Base-by-base conservation (phyloP, 371 early-diverging fungal species). In the Circinella minor region DNA sequence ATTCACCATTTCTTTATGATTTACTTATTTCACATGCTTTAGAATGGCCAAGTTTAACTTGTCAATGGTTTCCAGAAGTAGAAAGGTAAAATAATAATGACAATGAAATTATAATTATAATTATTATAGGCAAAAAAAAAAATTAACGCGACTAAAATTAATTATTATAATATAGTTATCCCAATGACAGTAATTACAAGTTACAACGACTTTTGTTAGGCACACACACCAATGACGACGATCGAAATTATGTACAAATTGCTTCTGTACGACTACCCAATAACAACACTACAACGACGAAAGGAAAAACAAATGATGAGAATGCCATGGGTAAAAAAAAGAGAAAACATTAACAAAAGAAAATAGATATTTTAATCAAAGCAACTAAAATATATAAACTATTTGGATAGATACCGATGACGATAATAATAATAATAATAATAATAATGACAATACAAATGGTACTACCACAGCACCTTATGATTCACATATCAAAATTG, bases 1-100 rank as follows among this genome's bases (percentile, higher is more conserved):
- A 99, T 86, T 94, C 97, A 10, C 99, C 99, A 37, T 99, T 98
- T 75, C 90, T 99, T 27, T 99, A 99, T 81, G 99, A 99, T 81
- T 88, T 97, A 66, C 91, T 99, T 36, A 89, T 99, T 38, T 97
- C 99, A n/a, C 98, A 99, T 76, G 96, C 98, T 20, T 86, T 99
- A 18, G 96, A 98, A 73, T 99, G 99, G 99, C 99, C 99, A 6
- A 95, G 98, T 63, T 83, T 99, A 64, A 98, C 98, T 20, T 92
- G 94, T 69, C 99, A 99, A 84, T 99, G 99, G 99, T 93, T 99
- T 72, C 99, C 99, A 17, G 99, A 98, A 77, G 88, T 97, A 38
- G 96, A 96, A 78, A 82, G 86, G 95, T 92, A 86, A 65, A 60
- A 27, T 27, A 27, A 27, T 27, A 55, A 18, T 14, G 4, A 55